Evolutionary conservation across 2,329 filamentous ascomycete genomes (phyloP), one percentile per base, ranked within the genome.

Genomic region (Pseudogymnoascus sp.): DNA sequence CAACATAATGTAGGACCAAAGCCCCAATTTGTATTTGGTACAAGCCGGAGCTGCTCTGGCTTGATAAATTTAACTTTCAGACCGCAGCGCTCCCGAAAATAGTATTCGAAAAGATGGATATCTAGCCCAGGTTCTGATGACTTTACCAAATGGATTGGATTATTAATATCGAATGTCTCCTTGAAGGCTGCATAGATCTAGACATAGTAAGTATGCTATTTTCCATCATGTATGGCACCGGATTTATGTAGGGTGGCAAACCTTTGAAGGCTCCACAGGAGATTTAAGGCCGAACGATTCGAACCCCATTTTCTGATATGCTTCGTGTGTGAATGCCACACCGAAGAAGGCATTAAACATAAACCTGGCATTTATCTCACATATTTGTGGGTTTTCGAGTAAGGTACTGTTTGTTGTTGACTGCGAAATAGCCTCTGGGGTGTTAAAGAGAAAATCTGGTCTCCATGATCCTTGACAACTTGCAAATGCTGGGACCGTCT

Each of bases 281-380:
- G 60, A 61, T 35, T 59, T 59, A 12, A 61, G 33, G 15, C 38
- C 18, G 22, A 38, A 30, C 15, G 30, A n/a, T 28, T 59, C 53
- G 30, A 36, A 47, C 2, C n/a, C 25, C 14, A n/a, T 59, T 15
- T 59, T 59, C 25, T 39, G 53, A 22, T 22, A 59, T 47, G 53
- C 60, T 36, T 61, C 60, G 37, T 61, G 53, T 15, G 60, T 36
- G 36, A 59, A 61, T 22, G 60, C 53, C 14, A 36, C 43, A 28
- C 30, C 41, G 14, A 38, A 61, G 53, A 59, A 61, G 25, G 15
- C 60, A 47, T 61, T 61, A 38, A 61, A 59, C 15, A 43, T 39
- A 59, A 61, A 61, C 12, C 60, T 35, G n/a, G 53, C 60, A 22
- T 61, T 61, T 15, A 61, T 61, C n/a, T 61, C 60, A 15, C 60